Percentiles rank a stretch among this genome's conserved stretches.
Evolutionary conservation across 257 asterid genomes (phyloP).

Genomic region (Rhazya stricta): DNA sequence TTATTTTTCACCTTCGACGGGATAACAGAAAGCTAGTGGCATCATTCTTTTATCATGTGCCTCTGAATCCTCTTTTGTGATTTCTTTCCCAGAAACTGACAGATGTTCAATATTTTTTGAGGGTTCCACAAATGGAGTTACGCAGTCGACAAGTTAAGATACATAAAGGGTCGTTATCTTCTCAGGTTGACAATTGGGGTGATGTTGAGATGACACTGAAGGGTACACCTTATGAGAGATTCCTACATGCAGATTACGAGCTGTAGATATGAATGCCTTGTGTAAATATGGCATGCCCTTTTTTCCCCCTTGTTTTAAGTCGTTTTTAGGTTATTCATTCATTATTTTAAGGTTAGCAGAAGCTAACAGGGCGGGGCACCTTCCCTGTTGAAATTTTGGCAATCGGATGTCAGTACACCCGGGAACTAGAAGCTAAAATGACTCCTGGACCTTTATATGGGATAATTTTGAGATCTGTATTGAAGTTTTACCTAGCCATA

Average conservation of each 20-base stretch:
- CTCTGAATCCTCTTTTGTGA: not conserved
- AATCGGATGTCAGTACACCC: slow-evolving; percentile 9
- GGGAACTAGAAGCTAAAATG: not conserved
- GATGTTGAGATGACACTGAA: slow-evolving; percentile 62
- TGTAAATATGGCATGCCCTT: slow-evolving; percentile 32
- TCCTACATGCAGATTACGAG: slow-evolving; percentile 56
- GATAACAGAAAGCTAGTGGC: not conserved
- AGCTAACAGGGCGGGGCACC: slow-evolving; percentile 31
- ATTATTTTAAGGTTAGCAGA: slow-evolving; percentile 46
- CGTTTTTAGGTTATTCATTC: slow-evolving; percentile 37
- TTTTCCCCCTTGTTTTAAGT: not conserved
- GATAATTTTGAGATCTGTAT: not conserved
- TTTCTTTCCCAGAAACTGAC: slow-evolving; percentile 50
- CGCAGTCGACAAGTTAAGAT: slow-evolving; percentile 87
- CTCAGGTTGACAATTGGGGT: slow-evolving; percentile 80
- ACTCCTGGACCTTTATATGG: not conserved
- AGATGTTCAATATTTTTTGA: slow-evolving; percentile 74
- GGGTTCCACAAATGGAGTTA: slow-evolving; percentile 59
- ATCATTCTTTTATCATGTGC: not conserved
- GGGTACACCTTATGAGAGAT: slow-evolving; percentile 69
- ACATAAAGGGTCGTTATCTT: slow-evolving; percentile 67
- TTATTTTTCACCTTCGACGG: not conserved
- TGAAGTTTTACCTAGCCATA: not conserved
- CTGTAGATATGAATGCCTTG: slow-evolving; percentile 28
- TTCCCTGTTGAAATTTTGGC: slow-evolving; percentile 53